These are phyloP conservation scores for Pleurotus pulmonarius DNA, from an alignment of 768 basidiomycete genomes.

Conservation along the genomic window DNA sequence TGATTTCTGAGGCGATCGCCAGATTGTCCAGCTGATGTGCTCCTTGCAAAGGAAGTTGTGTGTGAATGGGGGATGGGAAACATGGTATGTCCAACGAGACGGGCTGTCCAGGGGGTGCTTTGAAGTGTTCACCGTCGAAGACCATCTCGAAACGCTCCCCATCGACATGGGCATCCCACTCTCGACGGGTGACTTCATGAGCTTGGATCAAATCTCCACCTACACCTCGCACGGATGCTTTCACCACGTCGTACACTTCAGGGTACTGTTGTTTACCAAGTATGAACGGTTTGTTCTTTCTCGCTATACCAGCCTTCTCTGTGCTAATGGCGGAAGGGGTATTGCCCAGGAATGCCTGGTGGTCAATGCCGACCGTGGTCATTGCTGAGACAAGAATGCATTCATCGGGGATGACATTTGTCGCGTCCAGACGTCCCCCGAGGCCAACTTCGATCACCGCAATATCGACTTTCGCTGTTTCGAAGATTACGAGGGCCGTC, in stretches of 20 bases:
- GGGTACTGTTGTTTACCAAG: constrained; percentile 59
- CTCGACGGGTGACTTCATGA: constrained; percentile 28
- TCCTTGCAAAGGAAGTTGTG: constrained; percentile 68
- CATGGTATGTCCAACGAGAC: constrained; percentile 39
- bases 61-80: constrained; percentile 40
- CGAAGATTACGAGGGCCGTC: constrained; percentile 75
- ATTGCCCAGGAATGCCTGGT: constrained; percentile 83
- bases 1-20: constrained; percentile 58
- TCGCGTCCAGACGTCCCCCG: constrained; percentile 91
- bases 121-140: constrained; percentile 25
- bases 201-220: constrained; percentile 40
- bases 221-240: constrained; percentile 34
- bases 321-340: constrained; percentile 69
- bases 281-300: constrained; percentile 57
- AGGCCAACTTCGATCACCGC: constrained; percentile 92
- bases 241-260: constrained; percentile 43
- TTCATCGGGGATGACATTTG: constrained; percentile 78
- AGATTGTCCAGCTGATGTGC: constrained; percentile 85
- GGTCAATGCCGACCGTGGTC: constrained; percentile 88
- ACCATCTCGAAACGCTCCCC: constrained; percentile 25
- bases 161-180: constrained; percentile 31
- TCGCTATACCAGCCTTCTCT: constrained; percentile 83
- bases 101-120: constrained; percentile 34
- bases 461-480: constrained; percentile 66
- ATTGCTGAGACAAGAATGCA: constrained; percentile 75